Evolutionary conservation across 2,329 filamentous ascomycete genomes (phyloP).

Genomic region (Chaetomiaceae sp.): DNA sequence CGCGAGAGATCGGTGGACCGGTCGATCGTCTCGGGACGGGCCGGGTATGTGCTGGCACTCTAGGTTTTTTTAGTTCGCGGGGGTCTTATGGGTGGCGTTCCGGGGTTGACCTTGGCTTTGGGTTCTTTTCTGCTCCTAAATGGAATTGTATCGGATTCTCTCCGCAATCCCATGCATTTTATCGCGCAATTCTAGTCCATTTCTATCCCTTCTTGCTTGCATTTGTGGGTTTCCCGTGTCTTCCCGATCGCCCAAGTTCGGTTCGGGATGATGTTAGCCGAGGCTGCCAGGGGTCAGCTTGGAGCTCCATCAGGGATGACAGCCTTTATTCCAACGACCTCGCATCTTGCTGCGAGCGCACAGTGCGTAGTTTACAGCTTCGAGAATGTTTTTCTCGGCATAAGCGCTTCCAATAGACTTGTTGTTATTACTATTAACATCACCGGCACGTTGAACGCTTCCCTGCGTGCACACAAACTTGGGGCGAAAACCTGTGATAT

Average conservation of each 20-base stretch:
- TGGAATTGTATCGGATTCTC: constrained; percentile 1
- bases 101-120: constrained; percentile 8
- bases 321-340: too few relatives aligned
- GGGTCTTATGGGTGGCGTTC: constrained; percentile 15
- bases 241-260: constrained; percentile 14
- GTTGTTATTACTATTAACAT: too few relatives aligned
- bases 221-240: constrained; percentile 7
- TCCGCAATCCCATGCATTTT: constrained; percentile 1
- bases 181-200: background rate
- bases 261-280: constrained; percentile 15
- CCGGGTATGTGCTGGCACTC: background rate
- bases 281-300: constrained; percentile 3
- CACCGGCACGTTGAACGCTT: too few relatives aligned
- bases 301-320: constrained; percentile 41
- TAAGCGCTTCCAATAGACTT: too few relatives aligned
- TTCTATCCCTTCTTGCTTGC: background rate
- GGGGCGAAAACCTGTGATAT: too few relatives aligned
- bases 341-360: too few relatives aligned
- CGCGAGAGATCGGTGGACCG: constrained; percentile 2
- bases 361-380: too few relatives aligned
- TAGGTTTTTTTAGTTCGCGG: background rate
- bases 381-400: too few relatives aligned
- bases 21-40: background rate
- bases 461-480: too few relatives aligned
- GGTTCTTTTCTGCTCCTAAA: constrained; percentile 3